A percentile compares a stretch with the other conserved stretches of the same genome.
phyloP scores from a whole-genome alignment of 2,329 filamentous ascomycete species.

The Talaromyces piceae region DNA sequence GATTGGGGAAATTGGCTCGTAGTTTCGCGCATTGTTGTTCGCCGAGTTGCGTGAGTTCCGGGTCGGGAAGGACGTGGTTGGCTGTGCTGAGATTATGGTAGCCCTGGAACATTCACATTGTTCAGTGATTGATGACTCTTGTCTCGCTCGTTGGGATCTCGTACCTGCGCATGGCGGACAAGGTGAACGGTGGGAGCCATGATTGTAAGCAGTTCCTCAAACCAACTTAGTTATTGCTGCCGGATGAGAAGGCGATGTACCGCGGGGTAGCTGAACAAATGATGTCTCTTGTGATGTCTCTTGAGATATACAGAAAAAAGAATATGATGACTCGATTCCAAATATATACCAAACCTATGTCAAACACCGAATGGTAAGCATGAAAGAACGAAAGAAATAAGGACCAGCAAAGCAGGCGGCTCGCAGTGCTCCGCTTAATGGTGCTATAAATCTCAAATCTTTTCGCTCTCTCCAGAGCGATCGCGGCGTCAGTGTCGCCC shows the following conservation, averaged over 20 bases:
- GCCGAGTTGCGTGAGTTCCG: slow-evolving; percentile 68
- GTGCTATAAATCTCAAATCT: background rate
- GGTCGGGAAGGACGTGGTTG: slow-evolving; percentile 70
- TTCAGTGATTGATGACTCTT: no score
- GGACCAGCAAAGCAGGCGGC: background rate
- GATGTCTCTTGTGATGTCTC: no score
- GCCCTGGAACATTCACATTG: slow-evolving; percentile 46
- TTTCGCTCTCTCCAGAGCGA: background rate
- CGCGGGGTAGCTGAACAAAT: background rate
- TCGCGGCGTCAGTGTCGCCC: background rate
- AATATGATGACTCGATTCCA: no score
- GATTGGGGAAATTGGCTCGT: slow-evolving; percentile 55
- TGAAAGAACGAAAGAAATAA: background rate
- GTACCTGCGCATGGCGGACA: slow-evolving; percentile 42
- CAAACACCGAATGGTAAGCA: background rate
- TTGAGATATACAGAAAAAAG: no score
- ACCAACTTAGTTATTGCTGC: no score
- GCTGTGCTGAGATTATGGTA: slow-evolving; percentile 67
- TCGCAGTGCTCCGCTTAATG: background rate
- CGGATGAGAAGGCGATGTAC: no score
- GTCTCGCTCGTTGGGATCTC: slow-evolving; percentile 1
- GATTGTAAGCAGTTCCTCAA: background rate
- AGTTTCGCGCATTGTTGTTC: slow-evolving; percentile 65
- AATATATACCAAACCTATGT: no score
- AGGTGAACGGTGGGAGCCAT: slow-evolving; percentile 40